Evolutionary conservation across 2,329 filamentous ascomycete species (phyloP).

Genomic region (Colletotrichum phormii): DNA sequence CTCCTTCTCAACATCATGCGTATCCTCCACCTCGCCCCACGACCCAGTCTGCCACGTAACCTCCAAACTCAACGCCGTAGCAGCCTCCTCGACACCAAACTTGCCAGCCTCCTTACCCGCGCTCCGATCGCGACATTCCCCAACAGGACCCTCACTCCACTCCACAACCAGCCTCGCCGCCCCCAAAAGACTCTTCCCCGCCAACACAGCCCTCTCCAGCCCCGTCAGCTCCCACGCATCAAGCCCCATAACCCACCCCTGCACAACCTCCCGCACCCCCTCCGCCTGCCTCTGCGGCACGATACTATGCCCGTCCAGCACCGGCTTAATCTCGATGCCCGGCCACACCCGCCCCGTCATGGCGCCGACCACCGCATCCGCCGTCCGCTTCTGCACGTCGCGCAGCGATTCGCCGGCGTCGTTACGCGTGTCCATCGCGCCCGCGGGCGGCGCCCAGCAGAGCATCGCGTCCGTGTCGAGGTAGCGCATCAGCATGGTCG

Average conservation of each 20-base stretch:
- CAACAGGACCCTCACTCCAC: conserved; percentile 79
- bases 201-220: conserved; percentile 84
- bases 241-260: conserved; percentile 80
- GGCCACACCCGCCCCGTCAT: conserved; percentile 84
- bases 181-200: conserved; percentile 86
- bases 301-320: conserved; percentile 84
- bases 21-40: conserved; percentile 98
- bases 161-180: conserved; percentile 83
- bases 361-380: conserved; percentile 77
- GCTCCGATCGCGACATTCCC: conserved; percentile 44
- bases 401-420: conserved; percentile 71
- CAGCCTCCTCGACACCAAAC: conserved; percentile 88
- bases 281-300: conserved; percentile 79
- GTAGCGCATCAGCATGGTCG: conserved; percentile 81
- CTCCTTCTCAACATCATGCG: conserved; percentile 94
- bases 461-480: conserved; percentile 92
- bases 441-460: conserved; percentile 79
- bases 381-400: conserved; percentile 76
- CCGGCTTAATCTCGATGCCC: conserved; percentile 79
- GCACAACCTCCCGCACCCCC: conserved; percentile 80
- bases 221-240: conserved; percentile 86
- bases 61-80: conserved; percentile 82
- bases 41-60: conserved; percentile 89
- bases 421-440: conserved; percentile 59
- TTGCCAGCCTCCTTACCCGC: conserved; percentile 41